phyloP scores from a whole-genome alignment of 352 stramenopile genomes.

The Globisporangium radiosum region DNA sequence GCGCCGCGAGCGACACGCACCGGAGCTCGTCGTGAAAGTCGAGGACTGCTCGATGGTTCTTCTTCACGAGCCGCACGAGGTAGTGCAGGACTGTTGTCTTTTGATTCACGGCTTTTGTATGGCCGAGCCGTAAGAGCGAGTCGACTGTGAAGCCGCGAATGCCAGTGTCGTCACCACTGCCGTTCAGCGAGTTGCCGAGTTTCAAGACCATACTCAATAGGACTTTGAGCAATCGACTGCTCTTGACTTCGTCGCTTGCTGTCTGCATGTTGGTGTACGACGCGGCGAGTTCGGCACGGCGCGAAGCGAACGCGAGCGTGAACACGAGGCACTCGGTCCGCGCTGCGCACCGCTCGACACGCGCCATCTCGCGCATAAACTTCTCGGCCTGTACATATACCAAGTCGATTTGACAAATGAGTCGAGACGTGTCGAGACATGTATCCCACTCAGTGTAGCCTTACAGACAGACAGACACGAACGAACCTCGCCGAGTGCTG shows the following conservation, averaged over 20 bases:
- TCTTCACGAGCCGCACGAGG: slow-evolving; percentile 93
- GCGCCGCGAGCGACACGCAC: slow-evolving; percentile 79
- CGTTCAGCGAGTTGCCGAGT: slow-evolving; percentile 96
- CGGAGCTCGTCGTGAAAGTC: slow-evolving; percentile 90
- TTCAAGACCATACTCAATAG: slow-evolving; percentile 96
- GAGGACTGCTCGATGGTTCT: slow-evolving; percentile 90
- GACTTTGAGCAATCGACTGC: slow-evolving; percentile 89
- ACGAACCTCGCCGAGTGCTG: slow-evolving; percentile 60
- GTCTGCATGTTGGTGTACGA: slow-evolving; percentile 82
- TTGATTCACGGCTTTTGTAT: slow-evolving; percentile 96
- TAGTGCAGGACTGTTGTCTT: slow-evolving; percentile 99
- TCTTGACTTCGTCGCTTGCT: slow-evolving; percentile 92
- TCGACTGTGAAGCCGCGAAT: slow-evolving; percentile 95
- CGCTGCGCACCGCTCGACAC: slow-evolving; percentile 58
- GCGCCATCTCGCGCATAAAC: slow-evolving; percentile 85
- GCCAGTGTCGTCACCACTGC: slow-evolving; percentile 75
- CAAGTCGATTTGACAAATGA: too few relatives aligned
- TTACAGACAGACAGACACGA: slow-evolving; percentile 4
- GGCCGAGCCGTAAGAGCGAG: slow-evolving; percentile 86
- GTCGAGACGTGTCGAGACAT: too few relatives aligned
- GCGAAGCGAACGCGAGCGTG: slow-evolving; percentile 64
- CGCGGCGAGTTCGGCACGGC: slow-evolving; percentile 73
- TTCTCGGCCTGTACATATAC: slow-evolving; percentile 44
- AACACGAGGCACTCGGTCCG: slow-evolving; percentile 81
- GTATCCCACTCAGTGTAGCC: slow-evolving; percentile 6